These are phyloP conservation scores for Yamadazyma phyllophila DNA, from an alignment of 805 yeast genomes.

Conservation along the genomic window DNA sequence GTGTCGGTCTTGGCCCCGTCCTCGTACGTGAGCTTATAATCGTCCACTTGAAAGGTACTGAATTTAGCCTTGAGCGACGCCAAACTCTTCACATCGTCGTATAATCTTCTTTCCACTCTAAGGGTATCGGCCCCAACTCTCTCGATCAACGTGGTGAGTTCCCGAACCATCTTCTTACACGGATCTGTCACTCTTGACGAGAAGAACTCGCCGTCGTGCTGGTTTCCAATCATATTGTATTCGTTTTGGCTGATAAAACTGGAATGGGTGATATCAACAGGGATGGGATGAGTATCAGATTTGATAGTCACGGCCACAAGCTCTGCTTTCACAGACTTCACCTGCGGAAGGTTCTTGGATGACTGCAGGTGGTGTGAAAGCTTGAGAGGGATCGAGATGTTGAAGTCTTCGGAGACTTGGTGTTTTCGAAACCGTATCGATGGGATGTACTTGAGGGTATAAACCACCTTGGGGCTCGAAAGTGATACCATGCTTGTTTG, in stretches of 20 bases:
- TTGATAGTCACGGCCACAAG: slow-evolving; percentile 34
- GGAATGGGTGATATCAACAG: slow-evolving; percentile 40
- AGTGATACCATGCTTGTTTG: slow-evolving; percentile 28
- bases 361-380: slow-evolving; percentile 19
- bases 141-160: slow-evolving; percentile 27
- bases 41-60: slow-evolving; percentile 22
- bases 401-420: slow-evolving; percentile 15
- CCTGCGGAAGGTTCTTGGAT: slow-evolving; percentile 25
- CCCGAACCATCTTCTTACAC: slow-evolving; percentile 22
- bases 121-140: slow-evolving; percentile 34
- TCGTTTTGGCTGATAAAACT: slow-evolving; percentile 36
- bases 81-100: slow-evolving; percentile 33
- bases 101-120: slow-evolving; percentile 34
- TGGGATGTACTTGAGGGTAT: slow-evolving; percentile 29
- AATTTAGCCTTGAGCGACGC: slow-evolving; percentile 35
- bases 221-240: slow-evolving; percentile 22
- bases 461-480: slow-evolving; percentile 32
- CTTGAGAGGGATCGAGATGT: slow-evolving; percentile 28
- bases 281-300: slow-evolving; percentile 35
- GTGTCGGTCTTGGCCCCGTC: slow-evolving; percentile 17
- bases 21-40: not conserved
- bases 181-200: slow-evolving; percentile 26
- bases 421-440: slow-evolving; percentile 26
- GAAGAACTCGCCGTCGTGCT: slow-evolving; percentile 27
- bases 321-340: slow-evolving; percentile 33